Percentiles rank a stretch among this genome's conserved stretches.
phyloP scores from a whole-genome alignment of 2,329 filamentous ascomycete species.

The Colletotrichum orbiculare region DNA sequence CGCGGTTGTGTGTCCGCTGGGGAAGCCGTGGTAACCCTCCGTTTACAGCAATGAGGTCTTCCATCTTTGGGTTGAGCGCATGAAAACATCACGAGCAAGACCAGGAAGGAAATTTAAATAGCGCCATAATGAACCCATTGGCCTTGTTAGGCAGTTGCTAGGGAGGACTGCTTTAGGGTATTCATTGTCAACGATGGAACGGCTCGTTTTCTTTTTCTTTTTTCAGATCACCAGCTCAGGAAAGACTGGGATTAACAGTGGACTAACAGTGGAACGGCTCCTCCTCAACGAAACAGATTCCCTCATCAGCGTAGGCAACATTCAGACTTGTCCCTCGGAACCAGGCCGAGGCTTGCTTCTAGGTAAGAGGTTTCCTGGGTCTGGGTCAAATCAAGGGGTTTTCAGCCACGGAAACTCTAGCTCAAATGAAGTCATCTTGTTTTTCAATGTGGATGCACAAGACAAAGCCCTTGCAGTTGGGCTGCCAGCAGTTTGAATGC shows the following conservation, averaged over 20 bases:
- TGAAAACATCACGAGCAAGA: slow-evolving; percentile 27
- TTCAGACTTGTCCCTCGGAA: not conserved
- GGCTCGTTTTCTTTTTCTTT: not conserved
- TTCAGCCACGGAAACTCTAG: slow-evolving; percentile 37
- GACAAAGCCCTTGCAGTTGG: slow-evolving; percentile 9
- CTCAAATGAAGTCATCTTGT: slow-evolving; percentile 37
- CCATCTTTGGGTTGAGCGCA: slow-evolving; percentile 17
- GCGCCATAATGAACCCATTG: slow-evolving; percentile 23
- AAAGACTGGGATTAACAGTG: slow-evolving; percentile 3
- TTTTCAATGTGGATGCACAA: slow-evolving; percentile 8
- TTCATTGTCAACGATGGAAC: slow-evolving; percentile 1
- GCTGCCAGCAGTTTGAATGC: slow-evolving; percentile 28
- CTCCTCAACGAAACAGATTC: slow-evolving; percentile 15
- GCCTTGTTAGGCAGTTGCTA: slow-evolving; percentile 18
- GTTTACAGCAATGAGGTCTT: slow-evolving; percentile 29
- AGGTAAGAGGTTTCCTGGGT: not conserved
- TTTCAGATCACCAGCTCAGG: slow-evolving; percentile 4
- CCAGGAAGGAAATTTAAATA: slow-evolving; percentile 9
- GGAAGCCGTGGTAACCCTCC: slow-evolving; percentile 15
- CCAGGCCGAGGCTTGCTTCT: not conserved
- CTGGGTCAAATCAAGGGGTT: slow-evolving; percentile 23
- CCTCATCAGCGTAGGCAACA: not conserved
- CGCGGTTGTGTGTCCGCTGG: no score
- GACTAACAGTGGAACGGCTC: not conserved
- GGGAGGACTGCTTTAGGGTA: slow-evolving; percentile 8